phyloP scores from a whole-genome alignment of 257 asterid species.

The Gynochthodes officinalis region DNA sequence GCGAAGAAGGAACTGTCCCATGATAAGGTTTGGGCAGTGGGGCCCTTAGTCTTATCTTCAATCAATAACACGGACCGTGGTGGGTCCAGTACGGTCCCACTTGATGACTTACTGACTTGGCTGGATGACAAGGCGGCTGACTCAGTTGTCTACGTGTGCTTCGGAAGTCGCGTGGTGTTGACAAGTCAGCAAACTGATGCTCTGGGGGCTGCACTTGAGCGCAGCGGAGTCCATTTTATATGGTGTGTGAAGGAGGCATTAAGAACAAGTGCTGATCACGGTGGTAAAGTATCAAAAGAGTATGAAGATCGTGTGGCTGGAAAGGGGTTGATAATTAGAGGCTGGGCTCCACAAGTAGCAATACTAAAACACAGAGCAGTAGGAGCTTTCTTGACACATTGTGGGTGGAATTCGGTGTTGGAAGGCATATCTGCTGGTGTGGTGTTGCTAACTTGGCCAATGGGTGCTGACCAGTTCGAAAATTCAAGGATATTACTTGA shows the following conservation, averaged over 20 bases:
- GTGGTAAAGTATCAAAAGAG: not conserved
- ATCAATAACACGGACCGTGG: conserved; percentile 11
- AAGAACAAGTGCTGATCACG: conserved; percentile 16
- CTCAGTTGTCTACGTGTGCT: conserved; percentile 30
- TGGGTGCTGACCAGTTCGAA: conserved; percentile 17
- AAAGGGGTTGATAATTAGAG: conserved; percentile 25
- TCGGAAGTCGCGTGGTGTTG: conserved; percentile 23
- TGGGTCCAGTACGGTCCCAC: conserved; percentile 22
- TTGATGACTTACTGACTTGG: conserved; percentile 22
- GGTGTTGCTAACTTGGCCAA: conserved; percentile 25
- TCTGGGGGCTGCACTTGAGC: conserved; percentile 21
- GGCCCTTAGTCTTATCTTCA: conserved; percentile 27
- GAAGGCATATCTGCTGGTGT: conserved; percentile 20
- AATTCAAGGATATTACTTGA: conserved; percentile 11
- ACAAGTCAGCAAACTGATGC: conserved; percentile 13
- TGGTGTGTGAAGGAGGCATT: conserved; percentile 19
- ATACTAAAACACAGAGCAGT: conserved; percentile 20
- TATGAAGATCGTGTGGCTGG: conserved; percentile 21
- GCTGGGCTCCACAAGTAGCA: conserved; percentile 31
- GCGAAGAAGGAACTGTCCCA: conserved; percentile 21
- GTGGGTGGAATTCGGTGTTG: conserved; percentile 22
- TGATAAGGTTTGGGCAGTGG: conserved; percentile 29
- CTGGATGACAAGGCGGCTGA: conserved; percentile 17
- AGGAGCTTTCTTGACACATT: conserved; percentile 20
- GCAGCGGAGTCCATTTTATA: conserved; percentile 26